Percentiles rank a stretch among this genome's conserved stretches.
phyloP scores from a whole-genome alignment of 805 yeast species.

The Tetrapisispora phaffii region DNA sequence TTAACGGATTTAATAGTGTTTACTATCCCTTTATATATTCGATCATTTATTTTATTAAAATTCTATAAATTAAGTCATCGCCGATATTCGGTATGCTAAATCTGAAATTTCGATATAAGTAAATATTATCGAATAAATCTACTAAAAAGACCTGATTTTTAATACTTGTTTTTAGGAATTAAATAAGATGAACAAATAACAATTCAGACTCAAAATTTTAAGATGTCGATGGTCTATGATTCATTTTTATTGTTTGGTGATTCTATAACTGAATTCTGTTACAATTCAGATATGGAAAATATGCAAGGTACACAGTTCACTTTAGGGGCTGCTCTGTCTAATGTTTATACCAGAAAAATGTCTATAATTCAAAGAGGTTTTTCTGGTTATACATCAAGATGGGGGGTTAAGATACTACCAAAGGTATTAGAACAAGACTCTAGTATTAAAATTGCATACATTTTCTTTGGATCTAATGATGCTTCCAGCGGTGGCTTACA shows the following conservation, averaged over 20 bases:
- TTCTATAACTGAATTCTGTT: slow-evolving; percentile 5
- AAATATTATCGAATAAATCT: too few species aligned
- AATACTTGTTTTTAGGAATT: too few species aligned
- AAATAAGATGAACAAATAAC: too few species aligned
- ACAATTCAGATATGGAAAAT: slow-evolving; percentile 15
- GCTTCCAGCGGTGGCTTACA: slow-evolving; percentile 38
- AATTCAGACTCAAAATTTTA: background rate
- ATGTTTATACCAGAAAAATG: slow-evolving; percentile 47
- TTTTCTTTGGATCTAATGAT: slow-evolving; percentile 82
- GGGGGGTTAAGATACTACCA: slow-evolving; percentile 44
- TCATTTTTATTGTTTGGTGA: slow-evolving; percentile 5
- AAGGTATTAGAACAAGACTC: slow-evolving; percentile 42
- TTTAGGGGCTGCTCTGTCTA: slow-evolving; percentile 41
- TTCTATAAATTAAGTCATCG: background rate
- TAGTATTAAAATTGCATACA: slow-evolving; percentile 36
- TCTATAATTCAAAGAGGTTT: slow-evolving; percentile 70
- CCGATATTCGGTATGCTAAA: background rate
- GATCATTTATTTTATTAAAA: too few species aligned
- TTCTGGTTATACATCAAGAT: slow-evolving; percentile 63
- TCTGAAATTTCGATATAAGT: too few species aligned
- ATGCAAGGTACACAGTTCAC: slow-evolving; percentile 32
- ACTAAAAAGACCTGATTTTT: too few species aligned
- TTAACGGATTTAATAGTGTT: too few species aligned
- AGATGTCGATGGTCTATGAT: background rate
- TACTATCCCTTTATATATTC: too few species aligned